A percentile compares a stretch with the other conserved stretches of the same genome.
phyloP scores from a whole-genome alignment of 2,329 filamentous ascomycete species.

The Zymoseptoria passerinii region DNA sequence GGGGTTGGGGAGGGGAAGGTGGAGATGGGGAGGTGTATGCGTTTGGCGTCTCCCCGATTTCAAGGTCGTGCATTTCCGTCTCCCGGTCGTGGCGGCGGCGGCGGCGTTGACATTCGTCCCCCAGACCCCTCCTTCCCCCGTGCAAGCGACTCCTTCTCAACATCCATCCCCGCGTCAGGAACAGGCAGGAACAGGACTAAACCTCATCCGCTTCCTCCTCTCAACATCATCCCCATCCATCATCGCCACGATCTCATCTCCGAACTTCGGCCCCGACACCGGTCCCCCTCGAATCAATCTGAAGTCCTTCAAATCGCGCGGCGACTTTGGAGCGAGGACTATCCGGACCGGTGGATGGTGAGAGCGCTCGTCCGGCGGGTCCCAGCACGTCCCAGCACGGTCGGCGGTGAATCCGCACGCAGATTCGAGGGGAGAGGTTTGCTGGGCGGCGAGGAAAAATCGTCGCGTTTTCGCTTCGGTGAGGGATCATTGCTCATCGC shows the following conservation, averaged over 20 bases:
- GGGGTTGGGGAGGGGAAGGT: conserved; percentile 3
- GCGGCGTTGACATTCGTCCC: neutral
- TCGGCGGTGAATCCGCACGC: neutral
- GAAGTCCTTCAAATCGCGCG: conserved; percentile 18
- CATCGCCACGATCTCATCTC: neutral
- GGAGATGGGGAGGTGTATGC: conserved; percentile 11
- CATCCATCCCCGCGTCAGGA: neutral
- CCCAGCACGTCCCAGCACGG: neutral
- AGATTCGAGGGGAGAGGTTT: neutral
- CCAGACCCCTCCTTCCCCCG: neutral
- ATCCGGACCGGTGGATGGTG: conserved; percentile 19
- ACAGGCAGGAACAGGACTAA: neutral
- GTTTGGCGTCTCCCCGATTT: conserved; percentile 17
- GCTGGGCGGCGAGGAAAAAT: neutral
- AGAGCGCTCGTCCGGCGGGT: conserved; percentile 4
- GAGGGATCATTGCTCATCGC: conserved; percentile 4
- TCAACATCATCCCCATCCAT: neutral
- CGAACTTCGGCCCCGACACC: neutral
- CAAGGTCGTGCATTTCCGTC: neutral
- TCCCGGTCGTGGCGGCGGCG: too few species aligned
- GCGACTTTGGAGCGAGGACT: conserved; percentile 26
- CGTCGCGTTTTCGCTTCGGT: conserved; percentile 16
- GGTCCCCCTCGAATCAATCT: conserved; percentile 10
- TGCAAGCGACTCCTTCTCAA: too few species aligned
- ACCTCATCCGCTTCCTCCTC: neutral